These are phyloP conservation scores for Pichia exigua DNA, from an alignment of 805 yeast genomes.

Conservation along the genomic window DNA sequence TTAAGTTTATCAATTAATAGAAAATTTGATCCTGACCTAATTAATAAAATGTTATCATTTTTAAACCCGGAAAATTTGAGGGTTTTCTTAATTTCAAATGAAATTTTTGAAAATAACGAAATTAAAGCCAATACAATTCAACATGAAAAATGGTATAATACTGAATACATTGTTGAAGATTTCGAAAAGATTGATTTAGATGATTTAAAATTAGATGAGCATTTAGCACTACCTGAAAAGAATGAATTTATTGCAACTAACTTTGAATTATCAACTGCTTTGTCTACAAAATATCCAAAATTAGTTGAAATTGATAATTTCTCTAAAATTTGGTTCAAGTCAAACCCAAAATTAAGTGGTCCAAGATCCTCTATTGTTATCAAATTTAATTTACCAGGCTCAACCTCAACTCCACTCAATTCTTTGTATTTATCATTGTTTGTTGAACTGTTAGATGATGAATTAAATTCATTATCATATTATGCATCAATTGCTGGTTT, in stretches of 20 bases:
- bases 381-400: slow-evolving; percentile 56
- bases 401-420: slow-evolving; percentile 50
- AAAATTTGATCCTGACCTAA: slow-evolving; percentile 48
- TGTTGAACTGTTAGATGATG: slow-evolving; percentile 68
- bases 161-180: slow-evolving; percentile 54
- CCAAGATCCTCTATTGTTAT: slow-evolving; percentile 76
- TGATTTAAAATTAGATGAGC: slow-evolving; percentile 32
- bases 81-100: slow-evolving; percentile 45
- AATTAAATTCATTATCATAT: slow-evolving; percentile 66
- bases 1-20: slow-evolving; percentile 49
- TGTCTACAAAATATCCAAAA: slow-evolving; percentile 44
- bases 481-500: slow-evolving; percentile 82
- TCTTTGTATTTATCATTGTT: slow-evolving; percentile 53
- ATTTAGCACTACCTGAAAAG: slow-evolving; percentile 45
- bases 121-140: slow-evolving; percentile 26
- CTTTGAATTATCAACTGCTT: slow-evolving; percentile 48
- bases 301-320: slow-evolving; percentile 46
- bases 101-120: slow-evolving; percentile 36
- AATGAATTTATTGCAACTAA: slow-evolving; percentile 79
- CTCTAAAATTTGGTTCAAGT: slow-evolving; percentile 75
- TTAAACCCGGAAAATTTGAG: slow-evolving; percentile 57
- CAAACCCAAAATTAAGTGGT: slow-evolving; percentile 80
- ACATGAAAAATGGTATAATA: slow-evolving; percentile 85
- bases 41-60: slow-evolving; percentile 40
- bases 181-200: slow-evolving; percentile 30